Evolutionary conservation across 2,329 filamentous ascomycete species (phyloP).

Genomic region (Colletotrichum spaethianum): DNA sequence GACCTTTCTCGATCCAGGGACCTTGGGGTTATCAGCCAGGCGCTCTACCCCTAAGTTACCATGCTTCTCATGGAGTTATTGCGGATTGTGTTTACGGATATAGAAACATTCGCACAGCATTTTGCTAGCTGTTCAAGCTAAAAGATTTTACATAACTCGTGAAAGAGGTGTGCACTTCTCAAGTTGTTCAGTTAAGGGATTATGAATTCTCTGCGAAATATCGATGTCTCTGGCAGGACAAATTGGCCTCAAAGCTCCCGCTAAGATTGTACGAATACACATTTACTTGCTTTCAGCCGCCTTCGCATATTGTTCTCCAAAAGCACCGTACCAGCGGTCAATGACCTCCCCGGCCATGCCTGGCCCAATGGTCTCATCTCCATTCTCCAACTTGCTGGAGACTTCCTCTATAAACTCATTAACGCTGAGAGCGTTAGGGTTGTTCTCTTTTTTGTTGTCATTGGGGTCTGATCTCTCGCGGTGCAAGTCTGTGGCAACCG

Average conservation of each 20-base stretch:
- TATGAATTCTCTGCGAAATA: too few relatives aligned
- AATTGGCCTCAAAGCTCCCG: too few relatives aligned
- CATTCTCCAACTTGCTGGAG: constrained; percentile 58
- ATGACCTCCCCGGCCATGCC: constrained; percentile 51
- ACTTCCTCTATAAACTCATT: constrained; percentile 69
- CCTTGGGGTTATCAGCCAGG: constrained; percentile 40
- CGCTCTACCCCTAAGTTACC: constrained; percentile 40
- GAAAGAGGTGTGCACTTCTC: background rate
- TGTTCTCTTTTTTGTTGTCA: constrained; percentile 72
- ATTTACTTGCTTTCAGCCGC: background rate
- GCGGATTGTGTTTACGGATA: background rate
- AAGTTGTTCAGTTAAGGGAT: background rate
- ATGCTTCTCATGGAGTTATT: background rate
- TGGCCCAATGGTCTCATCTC: constrained; percentile 63
- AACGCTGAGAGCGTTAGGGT: constrained; percentile 56
- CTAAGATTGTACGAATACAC: background rate
- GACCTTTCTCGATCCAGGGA: constrained; percentile 40
- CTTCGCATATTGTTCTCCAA: constrained; percentile 48
- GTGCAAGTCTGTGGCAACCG: constrained; percentile 68
- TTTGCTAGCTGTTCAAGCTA: too few relatives aligned
- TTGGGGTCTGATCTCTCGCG: constrained; percentile 68
- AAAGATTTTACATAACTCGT: too few relatives aligned
- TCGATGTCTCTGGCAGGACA: background rate
- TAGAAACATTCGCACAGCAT: background rate
- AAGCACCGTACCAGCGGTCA: constrained; percentile 57